Percentiles rank a stretch among this genome's conserved stretches.
Evolutionary conservation across 2,329 filamentous ascomycete species (phyloP).

Genomic region (Ploettnerulaceae sp.): DNA sequence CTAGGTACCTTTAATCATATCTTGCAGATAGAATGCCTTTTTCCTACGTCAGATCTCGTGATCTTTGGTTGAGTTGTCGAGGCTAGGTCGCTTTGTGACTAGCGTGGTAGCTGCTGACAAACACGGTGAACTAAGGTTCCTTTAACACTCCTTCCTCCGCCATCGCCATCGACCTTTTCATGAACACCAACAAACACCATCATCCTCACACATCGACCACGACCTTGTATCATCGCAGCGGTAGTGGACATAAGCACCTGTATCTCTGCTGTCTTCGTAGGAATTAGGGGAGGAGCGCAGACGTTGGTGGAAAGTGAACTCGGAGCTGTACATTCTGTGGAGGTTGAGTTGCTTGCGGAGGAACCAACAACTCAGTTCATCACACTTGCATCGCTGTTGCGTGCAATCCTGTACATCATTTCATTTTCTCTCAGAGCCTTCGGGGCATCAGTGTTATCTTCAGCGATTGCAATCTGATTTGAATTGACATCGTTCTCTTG

Average conservation of each 20-base stretch:
- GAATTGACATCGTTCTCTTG: conserved; percentile 35
- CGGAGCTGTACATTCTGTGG: conserved; percentile 12
- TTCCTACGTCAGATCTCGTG: no score
- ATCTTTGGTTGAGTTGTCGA: not conserved
- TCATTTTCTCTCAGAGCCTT: conserved; percentile 31
- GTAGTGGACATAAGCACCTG: not conserved
- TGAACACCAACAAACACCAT: conserved; percentile 1
- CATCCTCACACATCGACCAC: not conserved
- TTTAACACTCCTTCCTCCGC: not conserved
- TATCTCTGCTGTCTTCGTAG: conserved; percentile 2
- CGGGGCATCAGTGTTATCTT: conserved; percentile 31
- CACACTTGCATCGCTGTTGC: conserved; percentile 25
- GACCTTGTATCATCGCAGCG: not conserved
- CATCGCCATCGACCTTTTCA: not conserved
- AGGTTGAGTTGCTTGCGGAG: conserved; percentile 28
- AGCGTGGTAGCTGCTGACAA: not conserved
- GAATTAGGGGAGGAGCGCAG: conserved; percentile 1
- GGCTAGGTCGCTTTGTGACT: not conserved
- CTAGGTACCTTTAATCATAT: no score
- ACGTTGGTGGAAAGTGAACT: conserved; percentile 5
- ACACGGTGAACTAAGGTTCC: no score
- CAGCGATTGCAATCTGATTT: conserved; percentile 37
- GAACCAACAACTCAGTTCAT: conserved; percentile 26
- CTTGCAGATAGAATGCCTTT: not conserved
- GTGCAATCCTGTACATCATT: conserved; percentile 37